Percentiles rank a stretch among this genome's conserved stretches.
Evolutionary conservation across 805 yeast genomes (phyloP).

Genomic region (Diddensiella caesifluorescens): DNA sequence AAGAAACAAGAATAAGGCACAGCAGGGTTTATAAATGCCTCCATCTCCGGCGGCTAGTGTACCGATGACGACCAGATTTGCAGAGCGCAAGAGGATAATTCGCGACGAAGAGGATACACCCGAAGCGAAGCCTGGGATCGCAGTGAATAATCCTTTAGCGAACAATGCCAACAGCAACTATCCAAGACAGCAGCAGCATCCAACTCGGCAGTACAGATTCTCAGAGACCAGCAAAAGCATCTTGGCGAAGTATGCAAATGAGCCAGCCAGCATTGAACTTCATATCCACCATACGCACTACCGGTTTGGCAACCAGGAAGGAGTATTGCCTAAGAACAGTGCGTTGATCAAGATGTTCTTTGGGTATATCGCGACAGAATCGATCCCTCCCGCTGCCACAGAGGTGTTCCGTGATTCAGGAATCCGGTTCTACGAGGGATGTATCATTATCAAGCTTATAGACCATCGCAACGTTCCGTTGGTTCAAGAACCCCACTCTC

Average conservation of each 20-base stretch:
- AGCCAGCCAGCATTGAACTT: conserved; percentile 77
- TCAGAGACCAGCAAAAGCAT: conserved; percentile 70
- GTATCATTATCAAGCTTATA: conserved; percentile 75
- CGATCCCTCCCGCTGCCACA: conserved; percentile 82
- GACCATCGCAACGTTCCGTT: conserved; percentile 61
- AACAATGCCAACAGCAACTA: too few relatives aligned
- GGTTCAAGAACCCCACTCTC: conserved; percentile 4
- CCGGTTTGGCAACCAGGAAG: conserved; percentile 86
- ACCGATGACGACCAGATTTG: conserved; percentile 19
- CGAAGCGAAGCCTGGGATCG: conserved; percentile 3
- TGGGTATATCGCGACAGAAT: conserved; percentile 70
- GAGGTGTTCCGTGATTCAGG: conserved; percentile 87
- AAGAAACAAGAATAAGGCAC: neutral
- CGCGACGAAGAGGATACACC: conserved; percentile 20
- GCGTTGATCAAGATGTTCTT: conserved; percentile 71
- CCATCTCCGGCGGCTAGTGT: conserved; percentile 6
- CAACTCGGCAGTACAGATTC: conserved; percentile 21
- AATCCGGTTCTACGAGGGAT: conserved; percentile 81
- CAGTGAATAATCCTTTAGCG: neutral
- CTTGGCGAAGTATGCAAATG: conserved; percentile 66
- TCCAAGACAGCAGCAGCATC: neutral
- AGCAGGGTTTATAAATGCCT: neutral
- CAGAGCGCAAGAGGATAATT: conserved; percentile 20
- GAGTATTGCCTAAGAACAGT: conserved; percentile 74
- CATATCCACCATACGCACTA: conserved; percentile 90